phyloP scores from a whole-genome alignment of 305 asterid genomes.

The Plantago coronopus region DNA sequence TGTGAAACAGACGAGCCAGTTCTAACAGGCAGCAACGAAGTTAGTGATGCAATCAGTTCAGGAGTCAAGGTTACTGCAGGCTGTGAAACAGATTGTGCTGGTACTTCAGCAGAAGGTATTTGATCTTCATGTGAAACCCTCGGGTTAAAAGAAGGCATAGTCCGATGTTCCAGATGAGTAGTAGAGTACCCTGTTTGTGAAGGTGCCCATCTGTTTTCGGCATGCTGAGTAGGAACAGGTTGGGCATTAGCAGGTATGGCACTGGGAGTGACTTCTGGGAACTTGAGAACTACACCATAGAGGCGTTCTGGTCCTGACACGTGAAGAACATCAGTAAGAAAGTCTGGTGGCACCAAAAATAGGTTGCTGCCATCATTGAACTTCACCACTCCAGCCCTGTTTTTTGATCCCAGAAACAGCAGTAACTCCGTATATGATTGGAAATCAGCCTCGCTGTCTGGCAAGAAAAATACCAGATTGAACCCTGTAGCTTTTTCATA shows the following conservation, averaged over 20 bases:
- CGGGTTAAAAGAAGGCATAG: slow-evolving; percentile 32
- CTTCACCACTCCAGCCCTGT: slow-evolving; percentile 95
- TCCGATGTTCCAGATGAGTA: slow-evolving; percentile 42
- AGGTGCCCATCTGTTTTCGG: slow-evolving; percentile 18
- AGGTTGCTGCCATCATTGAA: slow-evolving; percentile 86
- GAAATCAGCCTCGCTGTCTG: slow-evolving; percentile 90
- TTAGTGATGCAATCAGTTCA: slow-evolving; percentile 81
- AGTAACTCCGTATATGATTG: slow-evolving; percentile 88
- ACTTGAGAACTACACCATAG: slow-evolving; percentile 86
- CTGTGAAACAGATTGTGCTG: slow-evolving; percentile 47
- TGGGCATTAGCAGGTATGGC: slow-evolving; percentile 27
- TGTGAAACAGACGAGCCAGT: slow-evolving; percentile 45
- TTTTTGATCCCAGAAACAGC: slow-evolving; percentile 71
- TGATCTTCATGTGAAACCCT: slow-evolving; percentile 41
- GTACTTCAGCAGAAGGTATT: slow-evolving; percentile 38
- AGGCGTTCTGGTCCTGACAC: slow-evolving; percentile 86
- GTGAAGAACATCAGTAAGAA: slow-evolving; percentile 64
- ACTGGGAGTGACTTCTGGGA: slow-evolving; percentile 48
- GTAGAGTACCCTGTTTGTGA: slow-evolving; percentile 40
- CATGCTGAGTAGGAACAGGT: slow-evolving; percentile 43
- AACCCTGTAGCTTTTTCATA: slow-evolving; percentile 88
- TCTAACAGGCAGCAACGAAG: slow-evolving; percentile 55
- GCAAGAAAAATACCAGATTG: slow-evolving; percentile 74
- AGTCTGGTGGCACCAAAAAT: slow-evolving; percentile 94
- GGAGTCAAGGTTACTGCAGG: slow-evolving; percentile 65